Percentiles rank a stretch among this genome's conserved stretches.
These are phyloP conservation scores for Antrodiella citrinella DNA, from an alignment of 768 basidiomycete genomes.

Conservation along the genomic window DNA sequence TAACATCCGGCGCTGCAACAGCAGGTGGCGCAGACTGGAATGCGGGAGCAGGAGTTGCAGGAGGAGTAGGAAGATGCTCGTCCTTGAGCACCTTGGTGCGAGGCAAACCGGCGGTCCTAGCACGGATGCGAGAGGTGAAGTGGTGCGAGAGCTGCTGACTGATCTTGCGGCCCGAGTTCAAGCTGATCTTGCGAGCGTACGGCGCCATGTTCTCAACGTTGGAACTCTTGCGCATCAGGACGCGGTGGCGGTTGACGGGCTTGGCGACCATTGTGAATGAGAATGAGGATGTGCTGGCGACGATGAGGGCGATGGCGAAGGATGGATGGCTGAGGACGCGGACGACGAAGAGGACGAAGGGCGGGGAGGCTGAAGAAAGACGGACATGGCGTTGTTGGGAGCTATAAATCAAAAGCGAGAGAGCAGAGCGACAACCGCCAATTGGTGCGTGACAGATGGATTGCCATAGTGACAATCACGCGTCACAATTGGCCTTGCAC, in stretches of 20 bases:
- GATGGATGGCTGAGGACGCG: neutral
- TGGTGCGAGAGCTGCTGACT: conserved; percentile 2
- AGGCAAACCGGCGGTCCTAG: neutral
- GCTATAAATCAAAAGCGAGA: no score
- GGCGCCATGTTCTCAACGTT: conserved; percentile 18
- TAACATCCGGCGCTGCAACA: neutral
- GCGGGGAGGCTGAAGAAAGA: neutral
- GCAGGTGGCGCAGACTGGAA: neutral
- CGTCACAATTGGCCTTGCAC: neutral
- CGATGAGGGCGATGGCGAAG: neutral
- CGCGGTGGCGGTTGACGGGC: neutral
- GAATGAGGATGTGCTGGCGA: neutral
- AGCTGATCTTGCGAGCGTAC: neutral
- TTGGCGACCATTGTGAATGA: no score
- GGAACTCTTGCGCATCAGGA: conserved; percentile 17
- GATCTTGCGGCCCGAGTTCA: conserved; percentile 1
- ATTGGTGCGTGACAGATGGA: neutral
- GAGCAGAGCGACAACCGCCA: neutral
- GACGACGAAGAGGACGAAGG: neutral
- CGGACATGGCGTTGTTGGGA: no score
- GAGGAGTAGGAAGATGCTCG: conserved; percentile 1
- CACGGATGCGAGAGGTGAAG: conserved; percentile 7
- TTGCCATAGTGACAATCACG: neutral
- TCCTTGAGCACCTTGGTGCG: conserved; percentile 10
- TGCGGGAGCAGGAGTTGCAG: neutral